These are phyloP conservation scores for Tetrahymena elliotti DNA, from an alignment of 73 alveolate genomes.

Conservation along the genomic window DNA sequence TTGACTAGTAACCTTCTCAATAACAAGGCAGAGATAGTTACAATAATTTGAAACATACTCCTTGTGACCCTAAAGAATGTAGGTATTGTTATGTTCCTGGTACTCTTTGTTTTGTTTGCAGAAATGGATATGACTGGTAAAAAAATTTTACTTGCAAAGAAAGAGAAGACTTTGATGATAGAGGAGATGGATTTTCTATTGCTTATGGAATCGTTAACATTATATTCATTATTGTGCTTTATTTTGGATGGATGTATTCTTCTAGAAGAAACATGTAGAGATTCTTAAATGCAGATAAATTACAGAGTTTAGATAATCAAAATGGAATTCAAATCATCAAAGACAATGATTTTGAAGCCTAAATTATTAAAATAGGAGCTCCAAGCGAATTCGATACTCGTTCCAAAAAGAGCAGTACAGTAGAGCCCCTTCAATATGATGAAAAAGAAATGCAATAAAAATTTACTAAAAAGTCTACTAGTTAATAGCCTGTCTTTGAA, in stretches of 20 bases:
- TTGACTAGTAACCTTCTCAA: background rate
- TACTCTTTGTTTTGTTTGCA: background rate
- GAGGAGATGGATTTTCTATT: background rate
- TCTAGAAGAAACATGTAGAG: background rate
- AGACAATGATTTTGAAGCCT: background rate
- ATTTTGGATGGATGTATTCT: background rate
- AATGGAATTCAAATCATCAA: background rate
- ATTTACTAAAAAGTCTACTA: background rate
- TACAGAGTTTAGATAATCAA: background rate
- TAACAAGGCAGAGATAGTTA: background rate
- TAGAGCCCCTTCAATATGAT: background rate
- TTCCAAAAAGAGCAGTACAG: background rate
- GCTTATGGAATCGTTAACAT: background rate
- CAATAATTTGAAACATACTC: background rate
- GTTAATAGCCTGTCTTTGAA: background rate
- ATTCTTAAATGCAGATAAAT: background rate
- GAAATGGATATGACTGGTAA: background rate
- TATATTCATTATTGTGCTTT: background rate
- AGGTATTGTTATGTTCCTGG: background rate
- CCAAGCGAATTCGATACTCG: background rate
- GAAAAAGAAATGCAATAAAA: background rate
- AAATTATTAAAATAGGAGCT: background rate
- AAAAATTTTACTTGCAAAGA: background rate
- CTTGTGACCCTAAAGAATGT: background rate
- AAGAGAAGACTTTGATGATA: background rate